phyloP scores from a whole-genome alignment of 768 basidiomycete genomes.

The Tricholomella constricta region DNA sequence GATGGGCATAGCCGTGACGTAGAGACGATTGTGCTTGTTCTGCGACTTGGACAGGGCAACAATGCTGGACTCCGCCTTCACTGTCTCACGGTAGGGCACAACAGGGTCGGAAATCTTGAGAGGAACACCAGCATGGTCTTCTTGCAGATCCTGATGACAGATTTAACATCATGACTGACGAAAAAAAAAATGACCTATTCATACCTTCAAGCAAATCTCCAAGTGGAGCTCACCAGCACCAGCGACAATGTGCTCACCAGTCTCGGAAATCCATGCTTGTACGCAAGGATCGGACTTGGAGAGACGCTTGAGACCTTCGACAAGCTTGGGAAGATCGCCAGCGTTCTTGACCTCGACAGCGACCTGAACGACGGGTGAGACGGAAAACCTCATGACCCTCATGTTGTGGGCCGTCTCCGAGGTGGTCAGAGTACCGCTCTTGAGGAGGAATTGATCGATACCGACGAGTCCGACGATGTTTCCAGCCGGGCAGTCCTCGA shows the following conservation, averaged over 20 bases:
- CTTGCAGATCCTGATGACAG: conserved; percentile 81
- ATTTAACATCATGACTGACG: neutral
- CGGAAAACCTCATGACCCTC: conserved; percentile 99
- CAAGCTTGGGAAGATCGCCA: conserved; percentile 96
- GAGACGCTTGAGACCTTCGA: conserved; percentile 99
- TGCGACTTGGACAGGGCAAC: conserved; percentile 97
- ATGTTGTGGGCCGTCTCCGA: conserved; percentile 99
- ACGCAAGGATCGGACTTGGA: conserved; percentile 99
- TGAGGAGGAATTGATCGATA: conserved; percentile 99
- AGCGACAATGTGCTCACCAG: conserved; percentile 97
- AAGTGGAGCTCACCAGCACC: conserved; percentile 98
- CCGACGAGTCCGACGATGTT: conserved; percentile 99
- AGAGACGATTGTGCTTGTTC: conserved; percentile 99
- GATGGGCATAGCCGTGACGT: conserved; percentile 87
- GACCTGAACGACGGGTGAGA: conserved; percentile 97
- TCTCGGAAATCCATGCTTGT: conserved; percentile 88
- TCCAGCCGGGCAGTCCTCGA: conserved; percentile 97
- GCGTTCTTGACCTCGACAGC: conserved; percentile 99
- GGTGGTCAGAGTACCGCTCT: conserved; percentile 95
- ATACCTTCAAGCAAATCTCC: conserved; percentile 97
- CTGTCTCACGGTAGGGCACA: conserved; percentile 96
- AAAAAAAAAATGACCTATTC: neutral
- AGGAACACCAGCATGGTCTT: conserved; percentile 98
- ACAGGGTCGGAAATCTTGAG: conserved; percentile 98
- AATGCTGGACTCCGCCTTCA: conserved; percentile 93